Percentiles rank a stretch among this genome's conserved stretches.
phyloP scores from a whole-genome alignment of 2,329 filamentous ascomycete genomes.

The Microdochium trichocladiopsis region DNA sequence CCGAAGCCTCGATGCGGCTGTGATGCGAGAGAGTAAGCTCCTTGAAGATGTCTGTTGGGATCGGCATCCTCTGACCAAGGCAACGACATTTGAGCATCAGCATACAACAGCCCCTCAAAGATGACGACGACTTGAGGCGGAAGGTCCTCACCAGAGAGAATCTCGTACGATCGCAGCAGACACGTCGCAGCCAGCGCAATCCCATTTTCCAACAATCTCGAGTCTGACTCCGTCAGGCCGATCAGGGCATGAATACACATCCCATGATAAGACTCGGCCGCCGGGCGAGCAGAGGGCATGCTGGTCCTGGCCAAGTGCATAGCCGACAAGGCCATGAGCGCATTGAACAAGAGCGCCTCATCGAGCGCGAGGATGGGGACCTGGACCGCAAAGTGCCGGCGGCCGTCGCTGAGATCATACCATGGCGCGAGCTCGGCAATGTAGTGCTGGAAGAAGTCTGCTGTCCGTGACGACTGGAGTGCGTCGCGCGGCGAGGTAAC shows the following conservation, averaged over 20 bases:
- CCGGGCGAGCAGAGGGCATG: conserved; percentile 12
- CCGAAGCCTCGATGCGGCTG: conserved; percentile 11
- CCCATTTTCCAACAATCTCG: conserved; percentile 22
- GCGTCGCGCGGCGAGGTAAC: conserved; percentile 15
- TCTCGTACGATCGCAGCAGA: conserved; percentile 40
- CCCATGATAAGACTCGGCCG: conserved; percentile 31
- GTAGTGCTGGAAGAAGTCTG: conserved; percentile 31
- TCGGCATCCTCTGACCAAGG: conserved; percentile 23
- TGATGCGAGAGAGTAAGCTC: conserved; percentile 35
- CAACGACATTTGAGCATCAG: conserved; percentile 2
- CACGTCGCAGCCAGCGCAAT: conserved; percentile 38
- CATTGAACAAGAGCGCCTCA: conserved; percentile 32
- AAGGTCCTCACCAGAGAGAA: conserved; percentile 29
- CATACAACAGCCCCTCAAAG: too few relatives aligned
- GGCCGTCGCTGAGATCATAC: conserved; percentile 38
- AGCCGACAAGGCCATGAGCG: conserved; percentile 35
- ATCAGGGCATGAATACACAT: conserved; percentile 31
- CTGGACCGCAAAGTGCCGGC: conserved; percentile 22
- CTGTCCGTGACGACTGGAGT: conserved; percentile 20
- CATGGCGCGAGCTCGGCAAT: conserved; percentile 29
- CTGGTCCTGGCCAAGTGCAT: conserved; percentile 28
- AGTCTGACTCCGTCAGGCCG: conserved; percentile 20
- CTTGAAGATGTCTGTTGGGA: conserved; percentile 36
- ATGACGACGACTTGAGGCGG: background rate
- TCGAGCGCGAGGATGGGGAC: conserved; percentile 29